A percentile compares a stretch with the other conserved stretches of the same genome.
Evolutionary conservation across 192 early-diverging fungal species (phyloP).

Genomic region (Chytriomyces sp.): DNA sequence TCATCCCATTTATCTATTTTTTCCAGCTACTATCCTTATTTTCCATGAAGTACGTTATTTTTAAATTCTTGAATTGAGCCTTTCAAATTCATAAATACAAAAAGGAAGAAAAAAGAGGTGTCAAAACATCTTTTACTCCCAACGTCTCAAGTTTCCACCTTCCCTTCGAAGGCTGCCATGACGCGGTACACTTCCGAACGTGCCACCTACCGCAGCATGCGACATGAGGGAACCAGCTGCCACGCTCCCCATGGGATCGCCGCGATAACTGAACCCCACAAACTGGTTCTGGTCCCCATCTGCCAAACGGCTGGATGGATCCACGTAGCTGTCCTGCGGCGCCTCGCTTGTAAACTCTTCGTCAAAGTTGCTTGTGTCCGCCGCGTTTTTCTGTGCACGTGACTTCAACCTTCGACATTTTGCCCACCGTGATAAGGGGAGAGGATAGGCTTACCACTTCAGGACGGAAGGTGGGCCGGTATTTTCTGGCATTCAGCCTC

Average conservation of each 20-base stretch:
- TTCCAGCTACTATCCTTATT: too few relatives aligned
- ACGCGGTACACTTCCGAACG: not conserved
- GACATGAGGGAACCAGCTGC: not conserved
- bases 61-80: too few relatives aligned
- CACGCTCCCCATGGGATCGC: slow-evolving; percentile 5
- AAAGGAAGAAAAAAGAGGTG: too few relatives aligned
- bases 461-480: slow-evolving; percentile 92
- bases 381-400: slow-evolving; percentile 56
- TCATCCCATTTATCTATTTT: too few relatives aligned
- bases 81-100: too few relatives aligned
- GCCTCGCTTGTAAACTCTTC: slow-evolving; percentile 95
- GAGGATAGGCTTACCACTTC: slow-evolving; percentile 60
- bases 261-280: slow-evolving; percentile 83
- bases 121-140: slow-evolving; percentile 7
- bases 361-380: slow-evolving; percentile 98
- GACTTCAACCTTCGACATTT: not conserved
- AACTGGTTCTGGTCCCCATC: slow-evolving; percentile 94
- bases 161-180: not conserved
- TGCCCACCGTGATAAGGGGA: slow-evolving; percentile 9
- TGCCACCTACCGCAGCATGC: not conserved
- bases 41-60: too few relatives aligned
- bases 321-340: slow-evolving; percentile 84
- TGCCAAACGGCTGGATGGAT: slow-evolving; percentile 74
- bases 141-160: slow-evolving; percentile 1
- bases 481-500: slow-evolving; percentile 87